Evolutionary conservation across 2,329 filamentous ascomycete genomes (phyloP).

Genomic region (Fusarium pseudoanthophilum): DNA sequence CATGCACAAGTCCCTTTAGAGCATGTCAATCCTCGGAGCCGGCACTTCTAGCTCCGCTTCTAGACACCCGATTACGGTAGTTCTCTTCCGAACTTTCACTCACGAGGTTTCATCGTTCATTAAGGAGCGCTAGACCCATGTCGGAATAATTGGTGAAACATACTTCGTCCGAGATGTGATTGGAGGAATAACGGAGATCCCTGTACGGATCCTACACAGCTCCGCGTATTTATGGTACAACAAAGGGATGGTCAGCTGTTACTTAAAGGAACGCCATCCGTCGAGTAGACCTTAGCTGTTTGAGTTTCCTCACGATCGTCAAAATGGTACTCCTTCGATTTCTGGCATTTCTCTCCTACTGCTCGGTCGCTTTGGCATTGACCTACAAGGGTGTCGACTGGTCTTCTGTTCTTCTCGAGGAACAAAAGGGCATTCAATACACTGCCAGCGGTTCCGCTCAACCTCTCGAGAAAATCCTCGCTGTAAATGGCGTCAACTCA

Average conservation of each 20-base stretch:
- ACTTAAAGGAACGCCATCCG: conserved; percentile 1
- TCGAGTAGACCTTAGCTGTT: too few species aligned
- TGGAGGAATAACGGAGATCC: conserved; percentile 23
- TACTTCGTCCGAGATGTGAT: not conserved
- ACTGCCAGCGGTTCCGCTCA: conserved; percentile 64
- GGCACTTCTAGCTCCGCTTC: conserved; percentile 1
- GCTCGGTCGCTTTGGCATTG: conserved; percentile 54
- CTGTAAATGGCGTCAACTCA: conserved; percentile 71
- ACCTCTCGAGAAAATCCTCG: conserved; percentile 71
- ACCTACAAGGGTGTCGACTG: conserved; percentile 76
- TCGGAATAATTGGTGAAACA: conserved; percentile 14
- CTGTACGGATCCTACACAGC: not conserved
- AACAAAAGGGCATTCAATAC: conserved; percentile 69
- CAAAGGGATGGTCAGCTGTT: not conserved
- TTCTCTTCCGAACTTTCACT: not conserved
- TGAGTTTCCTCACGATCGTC: not conserved
- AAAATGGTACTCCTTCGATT: conserved; percentile 30
- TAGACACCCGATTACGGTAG: not conserved
- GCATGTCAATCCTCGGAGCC: not conserved
- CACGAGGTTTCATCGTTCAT: conserved; percentile 14
- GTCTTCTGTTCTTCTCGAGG: conserved; percentile 73
- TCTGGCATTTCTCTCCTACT: conserved; percentile 26
- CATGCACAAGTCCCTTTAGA: not conserved
- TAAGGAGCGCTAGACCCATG: conserved; percentile 4
- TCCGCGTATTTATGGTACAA: not conserved